These are phyloP conservation scores for Cardiospermum halicacabum DNA, from an alignment of 345 rosid genomes.

Conservation along the genomic window DNA sequence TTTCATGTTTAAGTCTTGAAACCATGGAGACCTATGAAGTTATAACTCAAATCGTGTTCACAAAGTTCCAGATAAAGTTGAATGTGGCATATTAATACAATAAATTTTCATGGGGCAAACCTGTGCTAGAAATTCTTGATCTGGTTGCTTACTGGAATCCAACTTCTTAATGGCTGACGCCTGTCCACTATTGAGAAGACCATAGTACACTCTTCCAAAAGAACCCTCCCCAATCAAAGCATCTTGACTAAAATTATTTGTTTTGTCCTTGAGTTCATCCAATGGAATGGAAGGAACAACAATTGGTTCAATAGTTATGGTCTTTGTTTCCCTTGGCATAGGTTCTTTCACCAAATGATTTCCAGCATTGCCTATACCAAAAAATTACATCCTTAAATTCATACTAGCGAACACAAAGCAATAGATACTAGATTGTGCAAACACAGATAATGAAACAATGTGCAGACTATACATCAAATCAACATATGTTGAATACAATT, in stretches of 20 bases:
- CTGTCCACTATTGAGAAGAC: slow-evolving; percentile 55
- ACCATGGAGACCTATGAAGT: slow-evolving; percentile 77
- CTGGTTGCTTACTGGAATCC: slow-evolving; percentile 90
- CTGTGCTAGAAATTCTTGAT: slow-evolving; percentile 84
- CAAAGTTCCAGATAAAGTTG: not conserved
- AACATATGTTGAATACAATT: not conserved
- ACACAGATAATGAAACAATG: not conserved
- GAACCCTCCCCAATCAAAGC: slow-evolving; percentile 89
- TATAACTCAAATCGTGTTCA: not conserved
- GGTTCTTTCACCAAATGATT: slow-evolving; percentile 36
- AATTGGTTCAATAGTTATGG: slow-evolving; percentile 20
- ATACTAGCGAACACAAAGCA: not conserved
- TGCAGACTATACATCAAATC: not conserved
- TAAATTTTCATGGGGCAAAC: slow-evolving; percentile 32
- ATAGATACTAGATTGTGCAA: not conserved
- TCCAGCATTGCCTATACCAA: slow-evolving; percentile 45
- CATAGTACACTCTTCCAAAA: slow-evolving; percentile 82
- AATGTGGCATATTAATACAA: slow-evolving; percentile 12
- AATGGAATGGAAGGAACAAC: slow-evolving; percentile 54
- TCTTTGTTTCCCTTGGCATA: slow-evolving; percentile 12
- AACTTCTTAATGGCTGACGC: slow-evolving; percentile 82
- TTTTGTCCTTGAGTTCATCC: slow-evolving; percentile 61
- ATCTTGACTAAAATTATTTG: slow-evolving; percentile 59
- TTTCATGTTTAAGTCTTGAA: slow-evolving; percentile 78
- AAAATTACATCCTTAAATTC: slow-evolving; percentile 7